phyloP scores from a whole-genome alignment of 164 flowering plant genomes.

The Malania oleifera region DNA sequence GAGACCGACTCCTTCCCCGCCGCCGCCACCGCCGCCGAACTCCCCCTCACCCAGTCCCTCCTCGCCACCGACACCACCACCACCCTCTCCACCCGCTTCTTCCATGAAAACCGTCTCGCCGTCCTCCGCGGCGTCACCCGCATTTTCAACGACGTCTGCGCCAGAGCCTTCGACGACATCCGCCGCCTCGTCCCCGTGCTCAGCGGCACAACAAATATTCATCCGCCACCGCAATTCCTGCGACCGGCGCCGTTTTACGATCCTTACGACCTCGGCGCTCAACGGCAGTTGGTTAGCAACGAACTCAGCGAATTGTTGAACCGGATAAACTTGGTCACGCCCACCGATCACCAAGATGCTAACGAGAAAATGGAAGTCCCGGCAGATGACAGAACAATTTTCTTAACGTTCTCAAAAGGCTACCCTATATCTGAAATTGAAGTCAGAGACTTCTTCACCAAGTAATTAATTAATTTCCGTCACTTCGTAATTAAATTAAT shows the following conservation, averaged over 20 bases:
- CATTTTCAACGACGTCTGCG: constrained; percentile 22
- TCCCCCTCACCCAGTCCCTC: not conserved
- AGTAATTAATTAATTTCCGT: constrained; percentile 14
- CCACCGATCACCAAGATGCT: too few relatives aligned
- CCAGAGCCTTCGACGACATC: constrained; percentile 33
- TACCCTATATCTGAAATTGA: constrained; percentile 43
- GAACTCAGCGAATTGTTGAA: constrained; percentile 9
- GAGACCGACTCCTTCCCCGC: constrained; percentile 9
- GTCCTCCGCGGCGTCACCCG: constrained; percentile 15
- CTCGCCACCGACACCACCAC: not conserved
- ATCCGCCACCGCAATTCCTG: not conserved
- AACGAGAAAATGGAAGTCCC: constrained; percentile 10
- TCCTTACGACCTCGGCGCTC: not conserved
- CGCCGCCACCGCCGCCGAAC: not conserved
- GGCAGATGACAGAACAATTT: constrained; percentile 38
- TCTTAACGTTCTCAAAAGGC: constrained; percentile 59
- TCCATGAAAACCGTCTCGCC: constrained; percentile 23
- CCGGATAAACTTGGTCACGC: not conserved
- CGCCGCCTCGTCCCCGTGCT: not conserved
- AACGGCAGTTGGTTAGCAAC: not conserved
- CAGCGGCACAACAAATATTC: not conserved
- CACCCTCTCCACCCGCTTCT: constrained; percentile 13
- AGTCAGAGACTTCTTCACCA: constrained; percentile 30
- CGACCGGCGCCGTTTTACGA: not conserved
- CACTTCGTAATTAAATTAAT: not conserved